Evolutionary conservation across 371 early-diverging fungal genomes (phyloP), one percentile per base, ranked within the genome.

Genomic region (Apophysomyces sp.): DNA sequence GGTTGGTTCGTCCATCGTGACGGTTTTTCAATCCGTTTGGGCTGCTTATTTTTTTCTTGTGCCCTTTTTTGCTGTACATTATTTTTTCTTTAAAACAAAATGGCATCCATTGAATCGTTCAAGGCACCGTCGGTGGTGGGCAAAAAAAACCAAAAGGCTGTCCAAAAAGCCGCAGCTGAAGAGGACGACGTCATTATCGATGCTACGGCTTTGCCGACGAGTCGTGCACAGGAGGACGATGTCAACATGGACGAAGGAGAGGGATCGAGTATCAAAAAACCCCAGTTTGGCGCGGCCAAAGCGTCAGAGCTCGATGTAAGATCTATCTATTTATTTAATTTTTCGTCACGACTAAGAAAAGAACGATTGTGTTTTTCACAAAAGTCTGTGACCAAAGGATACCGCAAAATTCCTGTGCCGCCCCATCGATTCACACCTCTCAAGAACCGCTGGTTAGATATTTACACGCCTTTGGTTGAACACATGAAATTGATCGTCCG

Each of bases 391-490:
- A 74, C 65, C 36, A 68, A 69, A 54, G 89, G 92, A 63, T 69
- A 74, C 59, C 92, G 97, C 62, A 89, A 85, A 66, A 85, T 98
- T 55, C 90, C 93, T 30, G 92, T 99, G 61, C 99, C 99, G 24
- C 89, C 90, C 36, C 93, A 97, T 70, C 90, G 98, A 62, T 77
- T 99, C 69, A 84, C 93, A 15, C 95, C 95, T 15, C 81, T 99
- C 49, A 98, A 96, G 76, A 88, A 92, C 55, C 87, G 93, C 56
- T 99, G 99, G 99, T 69, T 98, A 67, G 94, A 99, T 71, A 91
- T 99, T 67, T 99, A 99, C 81, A 90, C 98, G 29, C 99, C 99
- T n/a, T 83, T 99, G 29, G 99, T 99, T 7, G 96, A 98, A 72
- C 94, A 97, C 68, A 89, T 98, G 78, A 94, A 96, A 61, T 82